A percentile compares a stretch with the other conserved stretches of the same genome.
Evolutionary conservation across 2,329 filamentous ascomycete genomes (phyloP).

Genomic region (Ceratocystis albifundus): DNA sequence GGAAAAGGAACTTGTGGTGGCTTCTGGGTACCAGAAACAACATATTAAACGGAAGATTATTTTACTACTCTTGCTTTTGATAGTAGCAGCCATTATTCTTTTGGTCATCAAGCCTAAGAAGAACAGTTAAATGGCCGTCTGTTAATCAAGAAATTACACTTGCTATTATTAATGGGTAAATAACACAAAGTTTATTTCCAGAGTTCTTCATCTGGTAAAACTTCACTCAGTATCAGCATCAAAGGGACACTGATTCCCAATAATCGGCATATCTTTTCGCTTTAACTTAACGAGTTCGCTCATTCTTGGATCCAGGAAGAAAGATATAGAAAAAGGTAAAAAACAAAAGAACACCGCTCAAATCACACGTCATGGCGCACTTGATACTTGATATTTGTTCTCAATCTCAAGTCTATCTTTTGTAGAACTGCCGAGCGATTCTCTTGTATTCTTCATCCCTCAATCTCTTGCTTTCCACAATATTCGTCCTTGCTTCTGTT

Average conservation of each 20-base stretch:
- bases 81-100: conserved; percentile 78
- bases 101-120: conserved; percentile 67
- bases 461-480: conserved; percentile 13
- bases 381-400: background rate
- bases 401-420: background rate
- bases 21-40: conserved; percentile 77
- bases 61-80: conserved; percentile 69
- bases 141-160: background rate
- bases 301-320: too few species aligned
- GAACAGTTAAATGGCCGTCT: conserved; percentile 23
- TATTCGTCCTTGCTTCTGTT: conserved; percentile 13
- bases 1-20: conserved; percentile 80
- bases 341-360: too few species aligned
- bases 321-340: too few species aligned
- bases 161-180: too few species aligned
- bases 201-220: too few species aligned
- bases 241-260: background rate
- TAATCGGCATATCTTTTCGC: background rate
- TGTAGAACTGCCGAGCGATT: background rate
- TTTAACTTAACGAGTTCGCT: too few species aligned
- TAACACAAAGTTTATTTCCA: background rate
- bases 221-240: too few species aligned
- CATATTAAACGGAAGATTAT: conserved; percentile 89
- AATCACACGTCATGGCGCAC: background rate
- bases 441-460: conserved; percentile 4